phyloP scores from a whole-genome alignment of 257 asterid species.

The Haberlea rhodopensis region DNA sequence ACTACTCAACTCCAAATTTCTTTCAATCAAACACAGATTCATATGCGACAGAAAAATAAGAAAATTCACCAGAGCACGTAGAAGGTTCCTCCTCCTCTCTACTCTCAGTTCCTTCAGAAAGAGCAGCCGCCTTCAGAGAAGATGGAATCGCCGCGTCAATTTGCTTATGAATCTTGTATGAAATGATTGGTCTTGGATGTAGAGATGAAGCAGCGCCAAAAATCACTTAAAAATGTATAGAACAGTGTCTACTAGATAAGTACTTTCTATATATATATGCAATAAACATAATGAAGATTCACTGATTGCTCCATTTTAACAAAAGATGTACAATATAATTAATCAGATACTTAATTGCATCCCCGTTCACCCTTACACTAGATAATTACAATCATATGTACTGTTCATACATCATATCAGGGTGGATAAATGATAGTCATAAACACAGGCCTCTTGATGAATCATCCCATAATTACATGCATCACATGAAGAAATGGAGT shows the following conservation, averaged over 20 bases:
- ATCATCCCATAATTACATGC: slow-evolving; percentile 21
- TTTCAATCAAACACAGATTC: not conserved
- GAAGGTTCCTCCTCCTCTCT: slow-evolving; percentile 58
- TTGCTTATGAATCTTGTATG: slow-evolving; percentile 32
- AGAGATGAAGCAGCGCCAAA: slow-evolving; percentile 44
- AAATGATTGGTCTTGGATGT: slow-evolving; percentile 35
- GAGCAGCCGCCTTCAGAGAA: slow-evolving; percentile 45
- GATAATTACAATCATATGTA: not conserved
- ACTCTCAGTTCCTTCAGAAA: slow-evolving; percentile 65
- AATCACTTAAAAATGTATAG: no score
- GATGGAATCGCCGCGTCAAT: slow-evolving; percentile 29
- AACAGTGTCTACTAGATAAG: no score
- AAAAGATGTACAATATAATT: no score
- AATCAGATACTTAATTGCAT: not conserved
- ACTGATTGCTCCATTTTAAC: not conserved
- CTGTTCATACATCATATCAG: slow-evolving; percentile 20
- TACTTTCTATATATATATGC: no score
- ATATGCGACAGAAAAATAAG: slow-evolving; percentile 8
- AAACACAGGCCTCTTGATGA: slow-evolving; percentile 45
- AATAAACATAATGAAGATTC: not conserved
- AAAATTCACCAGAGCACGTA: slow-evolving; percentile 43
- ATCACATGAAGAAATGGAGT: slow-evolving; percentile 23
- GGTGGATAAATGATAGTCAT: slow-evolving; percentile 43
- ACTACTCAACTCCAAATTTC: not conserved
- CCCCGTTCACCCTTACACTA: not conserved